Evolutionary conservation across 208 protist species (phyloP).

Genomic region (Leishmania braziliensis): DNA sequence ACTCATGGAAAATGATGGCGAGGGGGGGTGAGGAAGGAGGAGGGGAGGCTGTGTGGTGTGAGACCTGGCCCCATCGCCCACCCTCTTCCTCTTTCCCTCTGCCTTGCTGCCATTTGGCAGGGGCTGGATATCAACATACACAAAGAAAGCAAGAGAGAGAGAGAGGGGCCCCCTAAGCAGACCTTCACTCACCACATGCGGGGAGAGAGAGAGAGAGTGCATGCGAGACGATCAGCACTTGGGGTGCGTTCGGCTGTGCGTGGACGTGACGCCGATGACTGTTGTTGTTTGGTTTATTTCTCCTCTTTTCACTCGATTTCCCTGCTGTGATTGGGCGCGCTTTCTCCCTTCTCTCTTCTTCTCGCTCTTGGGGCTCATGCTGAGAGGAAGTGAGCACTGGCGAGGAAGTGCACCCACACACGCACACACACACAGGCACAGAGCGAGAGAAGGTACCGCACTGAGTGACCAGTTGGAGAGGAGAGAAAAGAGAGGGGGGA

Average conservation of each 20-base stretch:
- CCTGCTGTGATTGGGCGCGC: neutral
- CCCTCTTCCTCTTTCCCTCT: slow-evolving; percentile 7
- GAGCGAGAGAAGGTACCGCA: neutral
- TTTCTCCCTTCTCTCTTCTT: neutral
- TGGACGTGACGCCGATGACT: neutral
- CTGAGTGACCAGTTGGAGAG: neutral
- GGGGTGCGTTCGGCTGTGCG: neutral
- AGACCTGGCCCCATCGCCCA: neutral
- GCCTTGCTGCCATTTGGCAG: neutral
- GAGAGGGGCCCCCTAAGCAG: neutral
- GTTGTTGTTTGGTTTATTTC: neutral
- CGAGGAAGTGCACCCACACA: neutral
- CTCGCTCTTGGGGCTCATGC: neutral
- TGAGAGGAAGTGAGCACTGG: neutral
- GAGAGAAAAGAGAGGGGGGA: no score
- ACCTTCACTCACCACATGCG: neutral
- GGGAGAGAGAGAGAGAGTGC: neutral
- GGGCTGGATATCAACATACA: neutral
- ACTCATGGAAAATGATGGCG: slow-evolving; percentile 11
- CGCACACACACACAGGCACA: neutral
- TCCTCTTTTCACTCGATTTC: neutral
- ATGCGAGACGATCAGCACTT: neutral
- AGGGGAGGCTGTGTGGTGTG: neutral
- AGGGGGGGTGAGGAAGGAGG: neutral
- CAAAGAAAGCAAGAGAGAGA: neutral